Evolutionary conservation across 768 basidiomycete genomes (phyloP), one percentile per base, ranked within the genome.

Genomic region (Chalciporus sphaerocephalus): DNA sequence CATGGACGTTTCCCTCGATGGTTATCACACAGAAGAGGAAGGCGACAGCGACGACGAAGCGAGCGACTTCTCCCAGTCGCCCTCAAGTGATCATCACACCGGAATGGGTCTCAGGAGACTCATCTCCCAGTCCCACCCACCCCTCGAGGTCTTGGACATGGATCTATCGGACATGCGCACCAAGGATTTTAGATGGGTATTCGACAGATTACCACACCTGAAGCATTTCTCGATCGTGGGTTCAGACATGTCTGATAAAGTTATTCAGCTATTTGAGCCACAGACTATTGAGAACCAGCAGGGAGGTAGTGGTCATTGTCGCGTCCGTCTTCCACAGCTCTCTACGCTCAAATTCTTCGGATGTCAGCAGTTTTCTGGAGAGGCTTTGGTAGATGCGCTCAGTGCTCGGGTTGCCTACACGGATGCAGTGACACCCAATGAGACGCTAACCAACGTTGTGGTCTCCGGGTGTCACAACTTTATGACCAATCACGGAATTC

Each of bases 131-230:
- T 82, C 74, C 46, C 68, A 68, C 39, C 87, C 87, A 2, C 83
- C 83, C 12, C 66, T 90, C 32, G 72, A 72, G 38, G 62, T 80
- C 24, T 75, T 89, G 18, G 76, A 83, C 58, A 89, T 90, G 87
- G 82, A 89, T 55, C 85, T 81, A 54, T 82, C 83, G 42, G 87
- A 89, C 65, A 82, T 87, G 79, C 82, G 86, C 36, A 89, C 86
- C 24, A 89, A 87, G 66, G 87, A 90, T 58, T 90, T 90, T 58
- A 60, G 56, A 23, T 86, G 80, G 67, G 69, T 80, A 38, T 89
- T 89, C 51, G 76, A 80, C 46, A 69, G 73, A 28, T 66, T 86
- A 11, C 58, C 61, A 1, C 48, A 61, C 25, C 67, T 90, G 38
- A 75, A 77, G 54, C 75, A 80, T 39, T 90, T 90, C 61, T 72